Conservation (phyloP, 805 yeast genomes). For the Barnettozyma sp. region DNA sequence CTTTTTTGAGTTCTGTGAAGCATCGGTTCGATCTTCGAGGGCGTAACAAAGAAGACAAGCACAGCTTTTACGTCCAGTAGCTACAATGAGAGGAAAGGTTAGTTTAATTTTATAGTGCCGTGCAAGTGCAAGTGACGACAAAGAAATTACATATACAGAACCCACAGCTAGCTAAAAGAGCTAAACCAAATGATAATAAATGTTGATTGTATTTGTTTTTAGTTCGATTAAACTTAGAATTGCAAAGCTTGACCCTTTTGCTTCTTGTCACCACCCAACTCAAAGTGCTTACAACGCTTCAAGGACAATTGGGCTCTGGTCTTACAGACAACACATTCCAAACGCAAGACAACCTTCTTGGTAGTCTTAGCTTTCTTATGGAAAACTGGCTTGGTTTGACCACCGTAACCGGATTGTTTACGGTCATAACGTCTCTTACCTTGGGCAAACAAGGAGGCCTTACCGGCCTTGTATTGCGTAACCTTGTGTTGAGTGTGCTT, state of each 20-base stretch:
- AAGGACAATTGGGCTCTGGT: conserved; percentile 95
- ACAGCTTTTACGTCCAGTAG: not conserved
- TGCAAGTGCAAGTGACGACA: no score
- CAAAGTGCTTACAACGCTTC: conserved; percentile 99
- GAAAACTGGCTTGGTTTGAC: conserved; percentile 99
- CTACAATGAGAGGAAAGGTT: no score
- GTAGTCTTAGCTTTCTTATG: conserved; percentile 99
- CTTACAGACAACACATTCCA: conserved; percentile 98
- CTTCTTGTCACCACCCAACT: conserved; percentile 99
- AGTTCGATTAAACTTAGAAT: conserved; percentile 54
- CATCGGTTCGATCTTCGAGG: no score
- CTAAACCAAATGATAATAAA: conserved; percentile 11
- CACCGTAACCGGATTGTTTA: conserved; percentile 99
- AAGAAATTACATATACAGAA: conserved; percentile 25
- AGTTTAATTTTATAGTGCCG: no score
- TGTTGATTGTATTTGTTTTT: no score
- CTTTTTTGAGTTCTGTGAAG: no score
- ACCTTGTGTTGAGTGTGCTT: conserved; percentile 99
- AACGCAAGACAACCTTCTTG: conserved; percentile 98
- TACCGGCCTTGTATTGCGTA: conserved; percentile 99
- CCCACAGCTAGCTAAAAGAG: no score
- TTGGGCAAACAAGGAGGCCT: conserved; percentile 98
- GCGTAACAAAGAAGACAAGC: no score
- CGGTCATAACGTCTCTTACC: conserved; percentile 99
- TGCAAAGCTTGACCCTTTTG: conserved; percentile 99